Percentiles rank a stretch among this genome's conserved stretches.
These are phyloP conservation scores for Euptelea pleiosperma DNA, from an alignment of 164 flowering plant species.

Conservation along the genomic window DNA sequence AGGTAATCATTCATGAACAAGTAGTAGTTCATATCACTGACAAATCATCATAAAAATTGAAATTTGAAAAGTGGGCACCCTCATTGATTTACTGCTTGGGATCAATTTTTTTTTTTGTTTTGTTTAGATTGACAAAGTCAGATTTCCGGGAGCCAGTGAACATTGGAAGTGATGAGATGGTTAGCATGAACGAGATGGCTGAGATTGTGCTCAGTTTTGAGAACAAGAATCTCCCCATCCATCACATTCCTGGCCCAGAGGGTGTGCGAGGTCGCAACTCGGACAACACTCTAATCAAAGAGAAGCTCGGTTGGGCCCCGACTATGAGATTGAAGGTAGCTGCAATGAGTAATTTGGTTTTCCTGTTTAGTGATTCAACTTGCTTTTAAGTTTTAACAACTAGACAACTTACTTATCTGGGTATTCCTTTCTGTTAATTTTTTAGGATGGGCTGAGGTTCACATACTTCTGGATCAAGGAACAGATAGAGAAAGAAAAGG, in stretches of 20 bases:
- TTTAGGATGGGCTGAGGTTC: constrained; percentile 85
- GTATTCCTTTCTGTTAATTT: constrained; percentile 6
- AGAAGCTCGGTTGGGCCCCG: constrained; percentile 98
- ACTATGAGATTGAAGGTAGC: constrained; percentile 85
- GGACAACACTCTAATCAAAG: constrained; percentile 89
- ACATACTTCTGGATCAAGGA: constrained; percentile 97
- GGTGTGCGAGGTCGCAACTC: constrained; percentile 97
- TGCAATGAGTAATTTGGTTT: neutral
- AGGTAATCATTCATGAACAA: constrained; percentile 40
- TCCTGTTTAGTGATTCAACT: neutral
- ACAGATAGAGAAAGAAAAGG: constrained; percentile 88
- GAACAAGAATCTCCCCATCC: constrained; percentile 76
- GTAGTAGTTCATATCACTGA: too few species aligned
- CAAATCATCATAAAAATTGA: too few species aligned
- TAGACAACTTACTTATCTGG: constrained; percentile 3
- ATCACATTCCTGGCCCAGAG: constrained; percentile 96
- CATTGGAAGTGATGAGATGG: constrained; percentile 98
- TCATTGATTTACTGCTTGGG: too few species aligned
- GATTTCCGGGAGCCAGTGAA: constrained; percentile 95
- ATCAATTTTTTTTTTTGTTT: neutral
- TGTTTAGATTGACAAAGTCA: constrained; percentile 77
- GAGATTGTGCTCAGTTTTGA: constrained; percentile 92
- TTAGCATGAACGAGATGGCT: constrained; percentile 99
- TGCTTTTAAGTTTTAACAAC: neutral
- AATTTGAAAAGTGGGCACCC: too few species aligned